Evolutionary conservation across 306 rosid genomes (phyloP), one percentile per base, ranked within the genome.

Genomic region (Trifolium subterraneum): DNA sequence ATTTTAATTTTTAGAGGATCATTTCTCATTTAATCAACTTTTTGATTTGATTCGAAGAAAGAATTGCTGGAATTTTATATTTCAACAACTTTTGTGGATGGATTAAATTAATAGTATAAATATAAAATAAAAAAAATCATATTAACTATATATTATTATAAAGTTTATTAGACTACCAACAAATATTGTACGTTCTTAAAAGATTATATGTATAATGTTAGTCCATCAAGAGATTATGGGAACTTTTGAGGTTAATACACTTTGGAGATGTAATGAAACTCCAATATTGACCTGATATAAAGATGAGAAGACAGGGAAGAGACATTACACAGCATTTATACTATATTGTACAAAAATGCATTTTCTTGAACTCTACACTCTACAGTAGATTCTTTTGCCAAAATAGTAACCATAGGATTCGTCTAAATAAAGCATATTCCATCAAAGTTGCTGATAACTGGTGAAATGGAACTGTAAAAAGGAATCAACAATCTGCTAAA

Each of bases 351-450:
- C 33, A 35, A 77, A 68, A 58, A 22, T 22, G 54, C 14, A 45
- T 45, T 36, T 47, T 25, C 42, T 36, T 27, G 68, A 48, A 71
- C 29, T 23, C 19, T 2, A 1, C 35, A 58, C 38, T 58, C 51
- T 22, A 15, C 20, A 47, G 7, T 20, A 33, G 42, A 31, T 62
- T 62, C 25, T 31, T 31, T 36, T 31, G 36, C 45, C 68, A 62
- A 62, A 62, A 62, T 62, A 23, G 62, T 47, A 71, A 10, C 55
- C 52, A 44, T 29, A 56, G 51, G 79, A 48, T 22, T 36, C 71
- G 42, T 33, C 68, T 62, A 62, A 68, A 75, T 68, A 71, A 85
- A 80, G 68, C 79, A 71, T 41, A 79, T 62, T 33, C 13, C 23
- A 62, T 62, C 25, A n/a, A n/a, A 33, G 45, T 62, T n/a, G 67